Percentiles rank a stretch among this genome's conserved stretches.
Evolutionary conservation across 129 eudicot genomes (phyloP).

Genomic region (Logfia minima): DNA sequence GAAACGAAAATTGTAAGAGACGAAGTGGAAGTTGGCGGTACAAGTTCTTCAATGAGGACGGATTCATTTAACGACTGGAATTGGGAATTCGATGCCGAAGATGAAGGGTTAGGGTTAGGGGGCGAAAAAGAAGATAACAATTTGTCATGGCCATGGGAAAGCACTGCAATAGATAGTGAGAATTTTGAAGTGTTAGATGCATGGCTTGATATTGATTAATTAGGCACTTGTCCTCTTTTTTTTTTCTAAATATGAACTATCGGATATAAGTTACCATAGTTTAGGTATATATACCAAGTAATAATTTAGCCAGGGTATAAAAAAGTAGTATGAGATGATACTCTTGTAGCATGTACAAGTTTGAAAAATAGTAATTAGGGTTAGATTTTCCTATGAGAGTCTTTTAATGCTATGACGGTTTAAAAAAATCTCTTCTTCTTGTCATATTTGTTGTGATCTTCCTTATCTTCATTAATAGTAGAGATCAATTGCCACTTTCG

Average conservation of each 20-base stretch:
- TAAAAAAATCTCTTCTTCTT: background rate
- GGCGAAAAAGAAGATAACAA: constrained; percentile 20
- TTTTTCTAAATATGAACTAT: background rate
- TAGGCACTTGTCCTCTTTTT: background rate
- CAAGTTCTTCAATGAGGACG: constrained; percentile 6
- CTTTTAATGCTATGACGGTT: background rate
- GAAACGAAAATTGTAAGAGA: background rate
- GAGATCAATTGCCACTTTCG: background rate
- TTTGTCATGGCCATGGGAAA: constrained; percentile 40
- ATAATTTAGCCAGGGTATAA: background rate
- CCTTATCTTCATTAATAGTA: background rate
- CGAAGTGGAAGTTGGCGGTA: constrained; percentile 18
- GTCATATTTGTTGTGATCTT: background rate
- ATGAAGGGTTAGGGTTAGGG: constrained; percentile 23
- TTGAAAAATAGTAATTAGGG: background rate
- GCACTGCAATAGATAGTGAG: background rate
- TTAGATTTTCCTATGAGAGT: background rate
- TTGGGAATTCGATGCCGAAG: constrained; percentile 29
- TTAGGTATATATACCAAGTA: background rate
- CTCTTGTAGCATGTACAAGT: no score
- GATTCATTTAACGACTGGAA: constrained; percentile 18
- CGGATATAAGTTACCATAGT: background rate
- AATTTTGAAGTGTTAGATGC: constrained; percentile 13
- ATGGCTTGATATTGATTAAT: background rate
- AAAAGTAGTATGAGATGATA: no score